Conservation (phyloP, 768 basidiomycete genomes). For the Amyloporia xantha region DNA sequence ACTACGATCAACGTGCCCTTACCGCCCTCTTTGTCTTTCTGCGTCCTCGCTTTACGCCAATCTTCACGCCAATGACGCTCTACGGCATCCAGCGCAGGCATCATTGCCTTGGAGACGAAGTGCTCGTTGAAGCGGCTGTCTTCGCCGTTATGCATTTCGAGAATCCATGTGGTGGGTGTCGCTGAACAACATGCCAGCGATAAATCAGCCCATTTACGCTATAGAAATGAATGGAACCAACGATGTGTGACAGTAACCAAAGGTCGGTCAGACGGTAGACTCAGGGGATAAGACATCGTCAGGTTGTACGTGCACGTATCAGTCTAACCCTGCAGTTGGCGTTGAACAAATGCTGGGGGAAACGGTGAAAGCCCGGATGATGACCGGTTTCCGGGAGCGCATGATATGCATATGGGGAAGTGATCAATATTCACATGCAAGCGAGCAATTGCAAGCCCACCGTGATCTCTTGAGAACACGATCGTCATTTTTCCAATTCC, state of each 20-base stretch:
- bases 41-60: conserved; percentile 37
- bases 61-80: conserved; percentile 64
- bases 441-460: too few species aligned
- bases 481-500: too few species aligned
- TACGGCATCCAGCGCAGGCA: conserved; percentile 65
- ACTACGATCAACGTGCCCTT: conserved; percentile 73
- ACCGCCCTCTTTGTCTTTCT: conserved; percentile 45
- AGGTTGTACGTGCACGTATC: neutral
- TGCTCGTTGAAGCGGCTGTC: conserved; percentile 63
- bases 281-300: conserved; percentile 40
- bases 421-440: too few species aligned
- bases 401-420: too few species aligned
- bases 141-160: conserved; percentile 73
- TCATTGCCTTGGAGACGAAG: conserved; percentile 53
- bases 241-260: conserved; percentile 63
- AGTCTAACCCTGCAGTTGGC: too few species aligned
- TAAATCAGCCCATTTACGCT: too few species aligned
- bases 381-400: too few species aligned
- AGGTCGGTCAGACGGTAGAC: conserved; percentile 44
- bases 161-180: conserved; percentile 57
- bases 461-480: too few species aligned
- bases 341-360: too few species aligned
- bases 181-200: conserved; percentile 33
- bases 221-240: conserved; percentile 28
- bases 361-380: too few species aligned